Conservation (phyloP, 1,284 basidiomycete species). For the Trametes versicolor region DNA sequence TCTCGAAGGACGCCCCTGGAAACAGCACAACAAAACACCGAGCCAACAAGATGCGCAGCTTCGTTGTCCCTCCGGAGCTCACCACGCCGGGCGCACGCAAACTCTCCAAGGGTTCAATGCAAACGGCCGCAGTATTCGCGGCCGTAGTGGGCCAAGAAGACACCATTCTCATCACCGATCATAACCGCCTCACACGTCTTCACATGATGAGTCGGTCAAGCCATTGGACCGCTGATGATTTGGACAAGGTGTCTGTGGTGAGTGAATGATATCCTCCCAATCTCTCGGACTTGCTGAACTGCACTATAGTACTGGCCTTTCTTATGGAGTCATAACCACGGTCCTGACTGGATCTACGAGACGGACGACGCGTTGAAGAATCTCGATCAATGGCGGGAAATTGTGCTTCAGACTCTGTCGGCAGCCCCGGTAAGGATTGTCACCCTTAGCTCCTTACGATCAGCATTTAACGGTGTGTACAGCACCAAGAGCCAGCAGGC, state of each 20-base stretch:
- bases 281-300: too few relatives aligned
- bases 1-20: neutral
- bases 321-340: slow-evolving; percentile 10
- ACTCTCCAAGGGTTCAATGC: neutral
- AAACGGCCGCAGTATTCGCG: slow-evolving; percentile 5
- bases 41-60: neutral
- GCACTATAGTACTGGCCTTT: slow-evolving; percentile 4
- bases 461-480: too few relatives aligned
- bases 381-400: slow-evolving; percentile 2
- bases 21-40: neutral
- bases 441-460: too few relatives aligned
- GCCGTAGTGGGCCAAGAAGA: slow-evolving; percentile 10
- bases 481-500: too few relatives aligned
- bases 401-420: neutral
- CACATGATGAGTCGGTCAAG: slow-evolving; percentile 13
- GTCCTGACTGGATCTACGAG: slow-evolving; percentile 24
- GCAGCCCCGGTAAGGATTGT: too few relatives aligned
- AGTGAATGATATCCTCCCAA: too few relatives aligned
- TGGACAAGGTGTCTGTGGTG: neutral
- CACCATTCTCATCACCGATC: slow-evolving; percentile 10
- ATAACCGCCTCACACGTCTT: slow-evolving; percentile 1
- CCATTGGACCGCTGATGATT: slow-evolving; percentile 10
- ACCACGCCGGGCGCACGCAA: slow-evolving; percentile 1
- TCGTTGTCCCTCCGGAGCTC: neutral
- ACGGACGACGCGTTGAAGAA: neutral